Evolutionary conservation across 805 yeast genomes (phyloP).

Genomic region (Candida pini): DNA sequence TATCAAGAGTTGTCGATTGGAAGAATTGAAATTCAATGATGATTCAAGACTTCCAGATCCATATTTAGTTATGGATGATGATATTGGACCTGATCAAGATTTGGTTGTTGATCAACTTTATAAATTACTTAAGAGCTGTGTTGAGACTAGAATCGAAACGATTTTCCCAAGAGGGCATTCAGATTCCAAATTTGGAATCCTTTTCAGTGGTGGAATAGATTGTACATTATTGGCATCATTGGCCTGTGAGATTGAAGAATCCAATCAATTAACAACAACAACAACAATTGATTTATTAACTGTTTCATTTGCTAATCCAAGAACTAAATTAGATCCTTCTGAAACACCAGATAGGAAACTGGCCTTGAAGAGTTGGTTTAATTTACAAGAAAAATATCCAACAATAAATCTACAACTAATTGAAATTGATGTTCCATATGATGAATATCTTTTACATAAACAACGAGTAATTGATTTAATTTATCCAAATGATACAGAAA

Average conservation of each 20-base stretch:
- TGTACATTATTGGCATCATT: slow-evolving; percentile 75
- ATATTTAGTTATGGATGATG: slow-evolving; percentile 9
- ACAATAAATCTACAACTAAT: slow-evolving; percentile 43
- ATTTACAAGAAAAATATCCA: slow-evolving; percentile 41
- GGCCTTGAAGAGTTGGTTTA: slow-evolving; percentile 57
- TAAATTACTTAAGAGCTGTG: slow-evolving; percentile 31
- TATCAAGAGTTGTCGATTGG: slow-evolving; percentile 15
- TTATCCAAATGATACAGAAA: slow-evolving; percentile 82
- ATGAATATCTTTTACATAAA: slow-evolving; percentile 49
- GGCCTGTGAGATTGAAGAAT: slow-evolving; percentile 29
- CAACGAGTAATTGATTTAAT: slow-evolving; percentile 58
- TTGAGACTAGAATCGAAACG: slow-evolving; percentile 47
- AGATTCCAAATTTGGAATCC: slow-evolving; percentile 44
- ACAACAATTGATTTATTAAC: slow-evolving; percentile 70
- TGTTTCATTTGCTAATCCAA: slow-evolving; percentile 88
- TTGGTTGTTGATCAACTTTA: slow-evolving; percentile 19
- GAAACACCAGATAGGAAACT: slow-evolving; percentile 85
- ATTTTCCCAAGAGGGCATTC: slow-evolving; percentile 50
- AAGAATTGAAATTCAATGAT: slow-evolving; percentile 10
- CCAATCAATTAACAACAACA: no score
- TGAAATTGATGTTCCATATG: slow-evolving; percentile 70
- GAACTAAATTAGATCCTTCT: slow-evolving; percentile 53
- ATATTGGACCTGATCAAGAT: neutral
- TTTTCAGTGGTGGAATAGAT: slow-evolving; percentile 95
- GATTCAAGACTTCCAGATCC: slow-evolving; percentile 10